Percentiles rank a stretch among this genome's conserved stretches.
phyloP scores from a whole-genome alignment of 2,329 filamentous ascomycete species.

The Pseudopithomyces chartarum region DNA sequence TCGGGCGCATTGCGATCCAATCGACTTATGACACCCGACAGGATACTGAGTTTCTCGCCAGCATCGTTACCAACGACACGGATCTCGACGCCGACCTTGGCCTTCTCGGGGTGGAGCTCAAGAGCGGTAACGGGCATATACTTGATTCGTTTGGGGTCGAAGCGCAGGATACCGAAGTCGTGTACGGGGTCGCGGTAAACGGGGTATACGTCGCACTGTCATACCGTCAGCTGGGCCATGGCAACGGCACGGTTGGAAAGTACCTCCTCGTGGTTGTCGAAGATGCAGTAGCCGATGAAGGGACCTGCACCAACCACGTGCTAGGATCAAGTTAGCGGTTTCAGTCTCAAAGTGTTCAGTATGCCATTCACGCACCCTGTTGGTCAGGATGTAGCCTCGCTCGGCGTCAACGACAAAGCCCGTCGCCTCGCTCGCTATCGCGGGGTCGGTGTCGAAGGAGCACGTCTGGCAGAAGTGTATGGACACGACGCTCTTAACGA shows the following conservation, averaged over 20 bases:
- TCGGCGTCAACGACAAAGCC: slow-evolving; percentile 97
- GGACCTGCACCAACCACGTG: slow-evolving; percentile 95
- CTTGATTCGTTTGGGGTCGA: slow-evolving; percentile 94
- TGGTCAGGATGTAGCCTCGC: slow-evolving; percentile 69
- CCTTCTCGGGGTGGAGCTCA: slow-evolving; percentile 80
- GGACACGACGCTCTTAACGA: slow-evolving; percentile 95
- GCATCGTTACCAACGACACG: slow-evolving; percentile 98
- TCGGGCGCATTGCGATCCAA: slow-evolving; percentile 96
- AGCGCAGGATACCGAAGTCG: slow-evolving; percentile 96
- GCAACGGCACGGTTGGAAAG: slow-evolving; percentile 18
- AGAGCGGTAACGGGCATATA: slow-evolving; percentile 91
- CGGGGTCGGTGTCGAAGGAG: slow-evolving; percentile 96
- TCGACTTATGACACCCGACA: slow-evolving; percentile 95
- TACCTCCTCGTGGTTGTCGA: slow-evolving; percentile 93
- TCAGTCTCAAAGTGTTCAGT: background rate
- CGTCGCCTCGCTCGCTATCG: slow-evolving; percentile 92
- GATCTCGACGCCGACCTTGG: slow-evolving; percentile 89
- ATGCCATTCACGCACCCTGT: slow-evolving; percentile 42
- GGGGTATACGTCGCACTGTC: slow-evolving; percentile 87
- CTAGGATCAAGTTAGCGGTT: slow-evolving; percentile 44
- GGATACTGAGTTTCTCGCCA: slow-evolving; percentile 95
- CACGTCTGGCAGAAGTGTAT: slow-evolving; percentile 98
- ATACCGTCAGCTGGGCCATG: slow-evolving; percentile 14
- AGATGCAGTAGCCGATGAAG: slow-evolving; percentile 98
- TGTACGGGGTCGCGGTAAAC: slow-evolving; percentile 98